Conservation (phyloP, 2,329 filamentous ascomycete genomes). For the Arthroderma sp. region DNA sequence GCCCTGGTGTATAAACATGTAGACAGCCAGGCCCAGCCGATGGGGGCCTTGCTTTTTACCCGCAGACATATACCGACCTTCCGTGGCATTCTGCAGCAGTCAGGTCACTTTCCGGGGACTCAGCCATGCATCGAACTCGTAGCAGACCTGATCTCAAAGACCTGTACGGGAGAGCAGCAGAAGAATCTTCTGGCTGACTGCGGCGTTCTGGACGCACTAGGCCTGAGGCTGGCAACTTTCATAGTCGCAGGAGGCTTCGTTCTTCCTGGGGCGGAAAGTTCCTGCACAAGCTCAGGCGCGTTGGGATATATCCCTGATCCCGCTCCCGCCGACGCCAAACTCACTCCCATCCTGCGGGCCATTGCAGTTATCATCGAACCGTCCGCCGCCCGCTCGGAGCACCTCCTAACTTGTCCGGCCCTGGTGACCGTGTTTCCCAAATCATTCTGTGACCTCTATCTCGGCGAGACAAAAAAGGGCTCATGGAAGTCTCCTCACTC, state of each 20-base stretch:
- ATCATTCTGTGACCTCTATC: constrained; percentile 39
- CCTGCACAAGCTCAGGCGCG: constrained; percentile 44
- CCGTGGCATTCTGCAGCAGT: constrained; percentile 51
- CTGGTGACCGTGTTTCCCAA: constrained; percentile 58
- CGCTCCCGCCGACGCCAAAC: constrained; percentile 45
- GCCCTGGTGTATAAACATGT: constrained; percentile 41
- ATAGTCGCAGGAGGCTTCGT: constrained; percentile 57
- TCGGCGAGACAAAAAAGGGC: constrained; percentile 33
- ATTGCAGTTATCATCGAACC: constrained; percentile 64
- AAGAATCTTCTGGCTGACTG: constrained; percentile 58
- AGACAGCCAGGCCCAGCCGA: constrained; percentile 35
- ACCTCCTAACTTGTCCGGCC: constrained; percentile 56
- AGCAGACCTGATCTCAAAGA: constrained; percentile 42
- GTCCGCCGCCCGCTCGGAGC: constrained; percentile 65
- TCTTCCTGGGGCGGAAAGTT: constrained; percentile 50
- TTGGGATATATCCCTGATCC: constrained; percentile 49
- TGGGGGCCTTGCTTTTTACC: constrained; percentile 56
- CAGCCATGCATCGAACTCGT: constrained; percentile 40
- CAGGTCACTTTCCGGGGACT: constrained; percentile 39
- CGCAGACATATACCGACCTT: constrained; percentile 51
- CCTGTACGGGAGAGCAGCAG: constrained; percentile 58
- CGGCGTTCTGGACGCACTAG: constrained; percentile 67
- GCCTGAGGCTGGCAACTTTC: constrained; percentile 59
- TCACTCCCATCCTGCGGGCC: constrained; percentile 64
- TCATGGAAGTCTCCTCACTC: constrained; percentile 45